Evolutionary conservation across 192 early-diverging fungal genomes (phyloP), one percentile per base, ranked within the genome.

Genomic region (Powellomyces hirtus): DNA sequence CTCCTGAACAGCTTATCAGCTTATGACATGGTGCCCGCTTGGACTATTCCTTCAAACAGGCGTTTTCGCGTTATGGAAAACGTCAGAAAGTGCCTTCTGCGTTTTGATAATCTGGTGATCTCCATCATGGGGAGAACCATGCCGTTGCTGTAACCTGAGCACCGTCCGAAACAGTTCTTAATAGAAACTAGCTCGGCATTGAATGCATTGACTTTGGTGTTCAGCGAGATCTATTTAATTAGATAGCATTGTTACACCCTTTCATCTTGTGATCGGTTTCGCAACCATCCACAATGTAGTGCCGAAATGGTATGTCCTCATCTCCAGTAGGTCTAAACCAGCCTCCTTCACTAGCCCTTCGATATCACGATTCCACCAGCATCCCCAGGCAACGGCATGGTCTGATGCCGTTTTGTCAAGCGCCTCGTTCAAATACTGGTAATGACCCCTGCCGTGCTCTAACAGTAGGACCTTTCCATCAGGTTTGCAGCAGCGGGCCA

Each of bases 331-430:
- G 33, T 85, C 74, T 24, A 88, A 26, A 11, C 83, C 88, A 4
- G 83, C 71, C 59, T 77, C 67, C n/a, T 84, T 56, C 40, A 88
- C 76, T 26, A 89, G 40, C 8, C 29, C 56, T 45, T 78, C 77
- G 22, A 90, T 72, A 56, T 87, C 85, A 24, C 89, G 64, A 53
- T 90, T 89, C 80, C 82, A 90, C 85, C 86, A 90, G 61, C 89
- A 90, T 10, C 79, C 89, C 88, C 88, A 90, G 59, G 66, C 62
- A 11, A 77, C 64, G 7, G 86, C 88, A 75, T 90, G 89, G 37
- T 64, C 75, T 14, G 64, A 56, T 0, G 85, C 84, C 38, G 78
- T 81, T 53, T 81, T 83, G 46, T 90, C 89, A 31, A 90, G 64
- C 4, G 80, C 52, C 0, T 58, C 52, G 71, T 90, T 87, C 33